Evolutionary conservation across 108 stramenopile species (phyloP).

Genomic region (Craspedostauros australis): DNA sequence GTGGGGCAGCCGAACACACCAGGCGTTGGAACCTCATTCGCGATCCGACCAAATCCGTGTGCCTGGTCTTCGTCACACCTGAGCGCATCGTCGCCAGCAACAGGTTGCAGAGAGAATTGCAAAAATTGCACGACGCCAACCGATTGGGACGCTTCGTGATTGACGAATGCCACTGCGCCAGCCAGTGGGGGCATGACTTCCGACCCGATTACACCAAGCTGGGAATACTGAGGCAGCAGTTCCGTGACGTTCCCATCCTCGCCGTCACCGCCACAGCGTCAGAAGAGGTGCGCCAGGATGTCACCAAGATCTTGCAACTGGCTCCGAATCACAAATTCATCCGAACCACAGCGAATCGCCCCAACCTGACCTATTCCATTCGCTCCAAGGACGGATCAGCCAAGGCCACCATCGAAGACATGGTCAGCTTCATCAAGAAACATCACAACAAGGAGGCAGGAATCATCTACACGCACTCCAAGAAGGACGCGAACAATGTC

Average conservation of each 20-base stretch:
- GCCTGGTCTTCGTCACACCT: constrained; percentile 93
- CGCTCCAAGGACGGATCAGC: constrained; percentile 42
- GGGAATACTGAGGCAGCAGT: constrained; percentile 76
- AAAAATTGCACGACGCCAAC: constrained; percentile 41
- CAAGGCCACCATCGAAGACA: constrained; percentile 58
- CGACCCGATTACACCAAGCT: constrained; percentile 89
- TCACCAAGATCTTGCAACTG: constrained; percentile 65
- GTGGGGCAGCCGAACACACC: constrained; percentile 48
- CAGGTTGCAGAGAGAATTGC: constrained; percentile 55
- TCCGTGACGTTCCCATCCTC: constrained; percentile 62
- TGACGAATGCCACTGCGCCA: constrained; percentile 79
- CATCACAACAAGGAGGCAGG: constrained; percentile 62
- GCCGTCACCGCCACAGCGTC: constrained; percentile 76
- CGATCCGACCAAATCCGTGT: constrained; percentile 46
- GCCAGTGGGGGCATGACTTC: constrained; percentile 87
- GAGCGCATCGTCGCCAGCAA: constrained; percentile 71
- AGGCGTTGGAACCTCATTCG: constrained; percentile 55
- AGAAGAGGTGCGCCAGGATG: constrained; percentile 84
- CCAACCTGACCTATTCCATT: constrained; percentile 85
- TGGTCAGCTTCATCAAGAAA: constrained; percentile 64
- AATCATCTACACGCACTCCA: constrained; percentile 87
- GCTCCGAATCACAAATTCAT: constrained; percentile 59
- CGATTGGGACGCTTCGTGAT: constrained; percentile 89
- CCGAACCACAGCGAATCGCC: constrained; percentile 77
- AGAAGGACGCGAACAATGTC: constrained; percentile 85